Base-by-base conservation (phyloP, 345 rosid species). In the Pistacia integerrima region DNA sequence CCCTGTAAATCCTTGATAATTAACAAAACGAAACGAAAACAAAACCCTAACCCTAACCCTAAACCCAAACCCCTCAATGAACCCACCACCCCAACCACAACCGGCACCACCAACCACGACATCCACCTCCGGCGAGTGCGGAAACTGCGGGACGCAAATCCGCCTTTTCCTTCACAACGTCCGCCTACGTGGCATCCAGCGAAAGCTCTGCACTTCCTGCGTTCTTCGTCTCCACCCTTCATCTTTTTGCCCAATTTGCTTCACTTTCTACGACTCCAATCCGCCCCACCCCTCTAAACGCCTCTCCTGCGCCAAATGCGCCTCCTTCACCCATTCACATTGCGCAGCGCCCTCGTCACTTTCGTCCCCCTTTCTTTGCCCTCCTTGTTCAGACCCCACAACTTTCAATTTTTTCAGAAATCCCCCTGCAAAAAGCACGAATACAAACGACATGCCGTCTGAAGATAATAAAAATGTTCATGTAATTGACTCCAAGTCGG, bases 191-290 rank as follows among this genome's bases (percentile, higher is more conserved):
- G 85, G 87, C 70, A 57, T 48, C 64, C 74, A 79, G 73, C 90
- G 93, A 11, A 87, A 79, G 3, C 90, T 87, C 81, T 94, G 97
- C 86, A 92, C 97, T 48, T 82, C 88, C 69, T 92, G 97, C 79
- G 89, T 92, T 76, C 98, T 94, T 76, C 87, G 78, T 16, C 84
- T 82, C 78, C 91, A 91, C 54, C 92, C 89, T 0, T 25, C 79
- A 41, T 85, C 87, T 38, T 94, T 92, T 85, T 94, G 98, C 76
- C 96, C 97, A 0, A 4, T 30, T 6, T 94, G 98, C 84, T 86
- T 91, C 83, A 51, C 81, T 48, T 85, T 88, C 77, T 90, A 90
- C 82, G 90, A 81, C 70, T 75, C 90, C 6, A 70, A 77, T 38
- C 88, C 84, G 4, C 91, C 90, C 11, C 87, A 82, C 33, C 77